Conservation (phyloP, 768 basidiomycete genomes). For the Macrocybe gigantea region DNA sequence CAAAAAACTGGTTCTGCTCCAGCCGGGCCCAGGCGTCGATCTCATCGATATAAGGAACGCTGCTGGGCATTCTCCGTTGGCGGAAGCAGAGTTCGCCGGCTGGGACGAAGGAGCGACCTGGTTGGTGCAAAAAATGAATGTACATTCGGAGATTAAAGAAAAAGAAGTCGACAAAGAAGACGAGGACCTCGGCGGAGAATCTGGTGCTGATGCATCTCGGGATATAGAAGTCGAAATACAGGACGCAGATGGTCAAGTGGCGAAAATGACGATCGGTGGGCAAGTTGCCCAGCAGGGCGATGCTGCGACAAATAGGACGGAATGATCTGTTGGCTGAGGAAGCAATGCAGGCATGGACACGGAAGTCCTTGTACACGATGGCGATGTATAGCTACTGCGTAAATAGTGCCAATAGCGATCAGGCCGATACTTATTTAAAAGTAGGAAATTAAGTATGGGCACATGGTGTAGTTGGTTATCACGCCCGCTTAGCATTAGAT, state of each 20-base stretch:
- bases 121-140: constrained; percentile 77
- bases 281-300: too few relatives aligned
- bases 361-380: too few relatives aligned
- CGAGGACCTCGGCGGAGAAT: constrained; percentile 16
- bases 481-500: constrained; percentile 13
- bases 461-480: constrained; percentile 19
- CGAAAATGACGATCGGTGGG: constrained; percentile 41
- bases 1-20: constrained; percentile 52
- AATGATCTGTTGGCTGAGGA: too few relatives aligned
- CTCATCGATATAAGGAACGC: constrained; percentile 74
- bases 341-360: too few relatives aligned
- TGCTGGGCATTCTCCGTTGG: constrained; percentile 71
- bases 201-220: constrained; percentile 21
- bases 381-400: too few relatives aligned
- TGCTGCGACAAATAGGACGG: too few relatives aligned
- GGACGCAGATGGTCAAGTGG: constrained; percentile 65
- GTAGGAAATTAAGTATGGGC: constrained; percentile 7
- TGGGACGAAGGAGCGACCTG: constrained; percentile 84
- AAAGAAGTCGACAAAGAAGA: constrained; percentile 27
- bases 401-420: too few relatives aligned
- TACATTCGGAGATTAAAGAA: constrained; percentile 43
- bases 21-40: constrained; percentile 53
- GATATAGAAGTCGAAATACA: constrained; percentile 66
- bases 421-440: too few relatives aligned
- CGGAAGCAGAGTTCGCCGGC: constrained; percentile 71